phyloP scores from a whole-genome alignment of 2,329 filamentous ascomycete genomes.

The Monosporascus sp. region DNA sequence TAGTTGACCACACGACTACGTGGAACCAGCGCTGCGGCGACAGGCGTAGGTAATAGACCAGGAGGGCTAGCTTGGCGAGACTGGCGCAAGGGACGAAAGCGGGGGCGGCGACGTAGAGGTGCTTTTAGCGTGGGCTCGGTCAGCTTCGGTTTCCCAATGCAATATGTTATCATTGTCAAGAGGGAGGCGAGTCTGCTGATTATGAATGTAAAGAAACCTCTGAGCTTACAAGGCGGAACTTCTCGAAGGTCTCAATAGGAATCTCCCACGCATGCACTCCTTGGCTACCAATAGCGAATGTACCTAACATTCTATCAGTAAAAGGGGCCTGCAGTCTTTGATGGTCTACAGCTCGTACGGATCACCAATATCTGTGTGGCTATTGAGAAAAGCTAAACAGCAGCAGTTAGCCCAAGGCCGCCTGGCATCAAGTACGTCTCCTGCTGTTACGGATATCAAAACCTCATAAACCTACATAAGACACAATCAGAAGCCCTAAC shows the following conservation, averaged over 20 bases:
- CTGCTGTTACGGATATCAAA: background rate
- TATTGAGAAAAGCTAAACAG: background rate
- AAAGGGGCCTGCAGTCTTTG: background rate
- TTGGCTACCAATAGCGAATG: background rate
- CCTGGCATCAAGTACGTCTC: background rate
- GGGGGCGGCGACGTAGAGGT: conserved; percentile 2
- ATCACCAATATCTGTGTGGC: background rate
- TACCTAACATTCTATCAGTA: background rate
- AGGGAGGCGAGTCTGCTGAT: background rate
- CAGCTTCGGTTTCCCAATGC: background rate
- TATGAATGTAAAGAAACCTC: background rate
- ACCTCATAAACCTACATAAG: background rate
- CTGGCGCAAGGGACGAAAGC: conserved; percentile 16
- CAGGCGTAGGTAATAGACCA: conserved; percentile 18
- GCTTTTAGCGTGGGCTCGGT: background rate
- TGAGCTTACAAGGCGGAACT: background rate
- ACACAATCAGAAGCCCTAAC: background rate
- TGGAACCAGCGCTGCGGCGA: conserved; percentile 16
- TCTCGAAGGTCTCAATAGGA: background rate
- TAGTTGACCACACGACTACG: conserved; percentile 9
- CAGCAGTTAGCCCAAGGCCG: background rate
- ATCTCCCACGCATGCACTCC: conserved; percentile 6
- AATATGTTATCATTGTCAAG: no score
- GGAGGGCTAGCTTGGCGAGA: conserved; percentile 21
- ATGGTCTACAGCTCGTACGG: background rate